Conservation (phyloP, 1,284 basidiomycete species). For the Grifola frondosa region DNA sequence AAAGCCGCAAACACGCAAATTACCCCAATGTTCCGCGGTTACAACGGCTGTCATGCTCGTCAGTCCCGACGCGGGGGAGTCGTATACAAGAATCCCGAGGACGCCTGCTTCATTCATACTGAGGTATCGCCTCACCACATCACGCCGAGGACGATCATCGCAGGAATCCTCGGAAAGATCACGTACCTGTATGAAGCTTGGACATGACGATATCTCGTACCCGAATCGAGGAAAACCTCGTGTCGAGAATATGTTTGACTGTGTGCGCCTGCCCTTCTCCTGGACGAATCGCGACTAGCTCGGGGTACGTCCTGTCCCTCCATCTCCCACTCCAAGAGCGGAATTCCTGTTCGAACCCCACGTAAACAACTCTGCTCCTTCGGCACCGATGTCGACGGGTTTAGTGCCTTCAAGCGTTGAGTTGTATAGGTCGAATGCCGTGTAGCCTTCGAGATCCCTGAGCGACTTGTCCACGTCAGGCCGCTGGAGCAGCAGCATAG, state of each 20-base stretch:
- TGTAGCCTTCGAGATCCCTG: conserved; percentile 90
- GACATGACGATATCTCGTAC: conserved; percentile 77
- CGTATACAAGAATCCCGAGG: background rate
- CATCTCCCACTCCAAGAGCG: conserved; percentile 81
- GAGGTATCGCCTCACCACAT: no score
- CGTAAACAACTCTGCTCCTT: conserved; percentile 70
- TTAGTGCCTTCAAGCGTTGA: conserved; percentile 78
- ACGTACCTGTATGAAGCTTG: conserved; percentile 70
- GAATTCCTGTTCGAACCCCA: conserved; percentile 95
- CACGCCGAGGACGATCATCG: no score
- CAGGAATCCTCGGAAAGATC: no score
- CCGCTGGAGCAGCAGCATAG: conserved; percentile 74
- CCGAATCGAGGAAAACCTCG: conserved; percentile 58
- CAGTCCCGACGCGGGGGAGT: background rate
- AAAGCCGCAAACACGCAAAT: conserved; percentile 84
- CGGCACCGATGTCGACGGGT: conserved; percentile 41
- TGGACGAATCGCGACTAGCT: conserved; percentile 61
- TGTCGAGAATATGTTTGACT: conserved; percentile 37
- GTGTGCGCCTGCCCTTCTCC: no score
- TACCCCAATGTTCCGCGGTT: conserved; percentile 72
- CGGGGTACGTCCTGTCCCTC: conserved; percentile 78
- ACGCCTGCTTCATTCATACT: no score
- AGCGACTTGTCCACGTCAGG: conserved; percentile 72
- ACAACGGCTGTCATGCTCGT: conserved; percentile 50
- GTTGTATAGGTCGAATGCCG: conserved; percentile 93